Percentiles rank a stretch among this genome's conserved stretches.
These are phyloP conservation scores for Xylaria sp. DNA, from an alignment of 2,329 filamentous ascomycete species.

Conservation along the genomic window DNA sequence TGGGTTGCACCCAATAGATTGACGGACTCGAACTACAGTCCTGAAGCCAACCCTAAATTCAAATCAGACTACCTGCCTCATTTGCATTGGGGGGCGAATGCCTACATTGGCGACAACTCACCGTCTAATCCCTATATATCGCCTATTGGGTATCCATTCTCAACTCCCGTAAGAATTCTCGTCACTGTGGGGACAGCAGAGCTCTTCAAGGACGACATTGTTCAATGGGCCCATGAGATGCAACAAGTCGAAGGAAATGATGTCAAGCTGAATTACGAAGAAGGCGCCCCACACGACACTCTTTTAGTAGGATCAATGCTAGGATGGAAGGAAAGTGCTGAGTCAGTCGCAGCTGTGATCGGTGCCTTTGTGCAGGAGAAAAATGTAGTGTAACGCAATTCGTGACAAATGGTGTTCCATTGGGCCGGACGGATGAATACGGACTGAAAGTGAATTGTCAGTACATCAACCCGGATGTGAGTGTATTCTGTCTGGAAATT, in stretches of 20 bases:
- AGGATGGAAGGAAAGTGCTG: conserved; percentile 47
- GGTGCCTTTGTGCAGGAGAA: conserved; percentile 25
- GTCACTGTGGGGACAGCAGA: conserved; percentile 30
- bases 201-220: conserved; percentile 44
- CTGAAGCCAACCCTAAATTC: conserved; percentile 12
- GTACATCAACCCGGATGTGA: too few species aligned
- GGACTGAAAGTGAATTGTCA: too few species aligned
- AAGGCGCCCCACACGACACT: conserved; percentile 52
- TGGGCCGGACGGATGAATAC: too few species aligned
- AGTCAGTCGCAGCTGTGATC: conserved; percentile 24
- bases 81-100: conserved; percentile 49
- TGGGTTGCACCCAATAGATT: conserved; percentile 28
- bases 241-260: conserved; percentile 16
- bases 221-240: conserved; percentile 63
- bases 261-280: conserved; percentile 47
- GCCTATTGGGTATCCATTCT: conserved; percentile 31
- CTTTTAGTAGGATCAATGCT: conserved; percentile 46
- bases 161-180: conserved; percentile 30
- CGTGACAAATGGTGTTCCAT: too few species aligned
- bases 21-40: conserved; percentile 38
- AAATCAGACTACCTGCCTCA: conserved; percentile 48
- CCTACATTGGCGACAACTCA: conserved; percentile 39
- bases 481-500: too few species aligned
- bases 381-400: too few species aligned
- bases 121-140: conserved; percentile 43